Base-by-base conservation (phyloP, 2,329 filamentous ascomycete species). In the Atkinsonella texensis region DNA sequence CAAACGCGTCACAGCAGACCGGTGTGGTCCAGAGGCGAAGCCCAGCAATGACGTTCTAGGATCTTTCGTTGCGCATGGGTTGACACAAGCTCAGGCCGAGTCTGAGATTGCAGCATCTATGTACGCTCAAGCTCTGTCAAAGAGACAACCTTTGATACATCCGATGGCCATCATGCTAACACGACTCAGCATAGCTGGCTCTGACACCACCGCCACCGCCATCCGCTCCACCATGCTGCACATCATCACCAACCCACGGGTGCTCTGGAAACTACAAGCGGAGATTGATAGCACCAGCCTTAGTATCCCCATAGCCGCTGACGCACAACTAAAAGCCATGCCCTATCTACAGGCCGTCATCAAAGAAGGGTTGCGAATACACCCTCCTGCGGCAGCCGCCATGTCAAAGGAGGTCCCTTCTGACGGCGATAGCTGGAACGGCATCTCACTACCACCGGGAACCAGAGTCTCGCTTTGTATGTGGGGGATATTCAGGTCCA, bases 171-270 rank as follows among this genome's bases (percentile, higher is more conserved):
- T 4, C 28, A 28, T 28, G 28, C 35, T 64, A 63, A 49, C 66
- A 68, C 0, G 68, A 68, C 4, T 63, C 67, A 5, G 59, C 64
- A 71, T 53, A 23, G 48, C 49, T 4, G 79, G 79, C 6, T 76
- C 76, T 0, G 79, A 82, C 54, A 80, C 76, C 3, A 78, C 77
- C 0, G 75, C 79, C 0, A 76, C 74, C 0, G 71, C 72, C 3
- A 70, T 82, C 15, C 73, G 78, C 2, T 67, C 71, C 31, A 77
- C 71, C 2, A 56, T 81, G 50, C 68, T 81, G 28, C 70, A 76
- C 58, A 59, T 81, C 51, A 69, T 74, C 33, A 75, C 71, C 15
- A 73, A 69, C 28, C 73, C 74, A 0, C 65, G 64, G 1, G 69
- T 77, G 0, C 70, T 74, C 53, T 50, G 55, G 3, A 71, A 68